Base-by-base conservation (phyloP, 108 stramenopile species). In the Skeletonema costatum region DNA sequence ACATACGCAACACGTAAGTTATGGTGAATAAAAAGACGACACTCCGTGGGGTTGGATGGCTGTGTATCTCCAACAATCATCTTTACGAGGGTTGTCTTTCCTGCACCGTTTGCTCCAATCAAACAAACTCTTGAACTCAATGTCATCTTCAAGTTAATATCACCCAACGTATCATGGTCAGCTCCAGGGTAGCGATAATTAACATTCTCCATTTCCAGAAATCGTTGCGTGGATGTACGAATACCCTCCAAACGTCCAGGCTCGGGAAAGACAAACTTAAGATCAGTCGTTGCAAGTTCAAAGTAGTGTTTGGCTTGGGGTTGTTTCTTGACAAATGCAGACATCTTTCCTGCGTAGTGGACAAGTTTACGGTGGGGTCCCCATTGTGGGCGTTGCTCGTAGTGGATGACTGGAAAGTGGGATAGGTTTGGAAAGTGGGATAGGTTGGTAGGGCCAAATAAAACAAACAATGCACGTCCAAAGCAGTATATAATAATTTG, bases 291-390 rank as follows among this genome's bases (percentile, higher is more conserved):
- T 60, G 96, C 79, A 36, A 98, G 83, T 76, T 97, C 96, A 86
- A 97, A 98, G 86, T 98, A 98, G 68, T 94, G 92, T 80, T 97
- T 97, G 5, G 97, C 96, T 82, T 97, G 96, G 12, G 98, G 98
- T 79, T 93, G 93, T 73, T 88, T 88, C 77, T 90, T 85, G 56
- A 97, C 97, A 75, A 98, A 98, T 21, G 91, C 80, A 39, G 74
- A 81, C 93, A 98, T 96, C 53, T 78, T 92, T 0, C 96, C 95
- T 32, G 90, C 89, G 89, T 97, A 97, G 60, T 96, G 93, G 8
- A 97, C 97, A 12, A 98, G 90, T 68, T 96, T 93, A 68, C 94
- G 89, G 73, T 97, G 91, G 2, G 93, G 92, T 60, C 94, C 94
- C 95, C 95, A 96, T 19, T 84, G 77, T 44, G 83, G 75, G 48